Evolutionary conservation across 2,329 filamentous ascomycete genomes (phyloP).

Genomic region (Xylariaceae sp.): DNA sequence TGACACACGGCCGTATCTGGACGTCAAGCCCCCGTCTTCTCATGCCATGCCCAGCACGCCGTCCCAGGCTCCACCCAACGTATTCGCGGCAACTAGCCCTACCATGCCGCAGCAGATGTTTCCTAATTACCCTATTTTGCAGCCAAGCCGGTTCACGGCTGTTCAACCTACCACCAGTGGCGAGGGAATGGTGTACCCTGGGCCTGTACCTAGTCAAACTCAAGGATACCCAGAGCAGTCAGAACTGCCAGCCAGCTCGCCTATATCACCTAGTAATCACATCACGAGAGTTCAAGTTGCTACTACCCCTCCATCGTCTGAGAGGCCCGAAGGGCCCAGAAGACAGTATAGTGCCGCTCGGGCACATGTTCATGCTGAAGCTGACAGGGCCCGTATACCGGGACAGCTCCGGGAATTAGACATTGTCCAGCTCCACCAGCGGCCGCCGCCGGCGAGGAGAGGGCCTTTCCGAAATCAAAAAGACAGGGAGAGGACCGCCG

Average conservation of each 20-base stretch:
- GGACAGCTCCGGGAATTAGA: slow-evolving; percentile 30
- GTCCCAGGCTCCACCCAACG: slow-evolving; percentile 25
- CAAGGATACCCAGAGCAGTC: slow-evolving; percentile 27
- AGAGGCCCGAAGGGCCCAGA: slow-evolving; percentile 10
- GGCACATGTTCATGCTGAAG: slow-evolving; percentile 16
- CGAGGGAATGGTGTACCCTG: slow-evolving; percentile 42
- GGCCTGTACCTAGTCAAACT: slow-evolving; percentile 22
- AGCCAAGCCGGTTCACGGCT: slow-evolving; percentile 31
- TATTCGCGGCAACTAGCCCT: slow-evolving; percentile 32
- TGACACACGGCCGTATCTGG: slow-evolving; percentile 26
- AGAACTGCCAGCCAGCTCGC: slow-evolving; percentile 23
- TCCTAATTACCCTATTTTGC: slow-evolving; percentile 37
- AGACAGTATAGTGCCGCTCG: slow-evolving; percentile 22
- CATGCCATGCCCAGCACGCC: slow-evolving; percentile 27
- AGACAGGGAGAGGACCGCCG: slow-evolving; percentile 51
- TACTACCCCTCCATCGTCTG: slow-evolving; percentile 12
- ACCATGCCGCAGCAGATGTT: slow-evolving; percentile 32
- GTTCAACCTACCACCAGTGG: slow-evolving; percentile 33
- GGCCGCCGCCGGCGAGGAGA: slow-evolving; percentile 40
- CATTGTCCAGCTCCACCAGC: slow-evolving; percentile 35
- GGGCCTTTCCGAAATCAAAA: slow-evolving; percentile 53
- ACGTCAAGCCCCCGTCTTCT: slow-evolving; percentile 25
- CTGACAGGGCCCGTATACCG: slow-evolving; percentile 19
- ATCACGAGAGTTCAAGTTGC: slow-evolving; percentile 22
- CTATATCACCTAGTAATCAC: slow-evolving; percentile 23